These are phyloP conservation scores for Ilyonectria destructans DNA, from an alignment of 2,329 filamentous ascomycete genomes.

Conservation along the genomic window DNA sequence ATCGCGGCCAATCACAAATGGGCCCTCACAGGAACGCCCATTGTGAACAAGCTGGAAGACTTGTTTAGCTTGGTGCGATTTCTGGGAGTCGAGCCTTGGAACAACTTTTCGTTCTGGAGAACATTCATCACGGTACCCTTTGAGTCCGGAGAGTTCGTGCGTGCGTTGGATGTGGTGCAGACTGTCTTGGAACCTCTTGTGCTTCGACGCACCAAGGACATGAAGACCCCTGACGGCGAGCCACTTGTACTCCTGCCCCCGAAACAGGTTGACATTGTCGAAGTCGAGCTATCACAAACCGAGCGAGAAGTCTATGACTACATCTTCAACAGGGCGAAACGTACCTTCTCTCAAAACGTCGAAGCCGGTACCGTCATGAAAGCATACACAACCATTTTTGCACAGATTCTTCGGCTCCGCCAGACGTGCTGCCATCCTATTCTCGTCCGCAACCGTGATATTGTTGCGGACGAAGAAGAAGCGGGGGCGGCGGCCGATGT, in stretches of 20 bases:
- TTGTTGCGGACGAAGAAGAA: constrained; percentile 91
- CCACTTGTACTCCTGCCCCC: constrained; percentile 85
- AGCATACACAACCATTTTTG: constrained; percentile 97
- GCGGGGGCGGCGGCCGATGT: constrained; percentile 83
- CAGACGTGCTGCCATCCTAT: constrained; percentile 96
- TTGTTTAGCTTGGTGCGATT: constrained; percentile 95
- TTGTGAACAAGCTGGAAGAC: constrained; percentile 96
- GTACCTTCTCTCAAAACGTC: constrained; percentile 87
- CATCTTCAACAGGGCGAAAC: constrained; percentile 87
- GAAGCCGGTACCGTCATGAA: constrained; percentile 95
- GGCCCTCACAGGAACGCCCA: constrained; percentile 95
- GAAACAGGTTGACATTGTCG: constrained; percentile 87
- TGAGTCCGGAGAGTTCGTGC: constrained; percentile 94
- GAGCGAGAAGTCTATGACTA: constrained; percentile 95
- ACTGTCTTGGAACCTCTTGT: constrained; percentile 97
- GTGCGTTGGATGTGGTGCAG: constrained; percentile 95
- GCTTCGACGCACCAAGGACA: constrained; percentile 94
- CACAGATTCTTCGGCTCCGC: constrained; percentile 92
- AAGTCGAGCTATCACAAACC: constrained; percentile 86
- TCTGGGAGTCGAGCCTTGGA: constrained; percentile 96
- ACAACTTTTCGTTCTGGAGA: constrained; percentile 99
- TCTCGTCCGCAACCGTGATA: constrained; percentile 86
- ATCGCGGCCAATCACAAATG: constrained; percentile 89
- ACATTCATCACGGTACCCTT: constrained; percentile 99
- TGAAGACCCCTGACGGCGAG: constrained; percentile 91